Evolutionary conservation across 169 alveolate genomes (phyloP).

Genomic region (Theileria sp.): DNA sequence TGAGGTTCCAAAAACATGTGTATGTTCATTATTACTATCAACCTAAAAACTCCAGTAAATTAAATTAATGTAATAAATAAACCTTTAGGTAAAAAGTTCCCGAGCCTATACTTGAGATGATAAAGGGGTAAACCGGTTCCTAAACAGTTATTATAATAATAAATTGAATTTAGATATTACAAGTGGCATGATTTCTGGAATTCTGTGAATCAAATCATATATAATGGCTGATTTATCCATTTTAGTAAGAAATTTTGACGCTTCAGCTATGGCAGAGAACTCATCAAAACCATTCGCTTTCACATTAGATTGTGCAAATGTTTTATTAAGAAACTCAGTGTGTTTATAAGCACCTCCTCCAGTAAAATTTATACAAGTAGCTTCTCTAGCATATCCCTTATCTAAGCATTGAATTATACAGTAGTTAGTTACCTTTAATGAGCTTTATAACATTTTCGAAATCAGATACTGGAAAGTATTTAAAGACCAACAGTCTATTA

Average conservation of each 20-base stretch:
- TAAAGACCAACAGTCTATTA: slow-evolving; percentile 5
- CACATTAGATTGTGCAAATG: slow-evolving; percentile 8
- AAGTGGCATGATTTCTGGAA: slow-evolving; percentile 10
- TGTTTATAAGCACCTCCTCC: slow-evolving; percentile 61
- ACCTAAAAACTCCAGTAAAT: slow-evolving; percentile 16
- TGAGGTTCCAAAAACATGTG: slow-evolving; percentile 50
- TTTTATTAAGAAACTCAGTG: not conserved
- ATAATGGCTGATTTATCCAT: slow-evolving; percentile 5
- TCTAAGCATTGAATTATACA: not conserved
- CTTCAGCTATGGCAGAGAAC: slow-evolving; percentile 39
- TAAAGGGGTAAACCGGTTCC: slow-evolving; percentile 37
- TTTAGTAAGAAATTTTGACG: slow-evolving; percentile 16
- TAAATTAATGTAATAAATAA: not conserved
- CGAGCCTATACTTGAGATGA: slow-evolving; percentile 53
- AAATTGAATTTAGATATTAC: not conserved
- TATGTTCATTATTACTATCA: slow-evolving; percentile 1
- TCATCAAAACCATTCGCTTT: slow-evolving; percentile 6
- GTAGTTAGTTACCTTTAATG: slow-evolving; percentile 19
- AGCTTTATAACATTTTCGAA: not conserved
- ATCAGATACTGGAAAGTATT: slow-evolving; percentile 26
- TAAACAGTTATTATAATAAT: not conserved
- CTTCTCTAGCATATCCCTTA: not conserved
- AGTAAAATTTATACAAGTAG: slow-evolving; percentile 22
- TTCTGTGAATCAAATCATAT: slow-evolving; percentile 16
- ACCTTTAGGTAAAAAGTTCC: slow-evolving; percentile 57